phyloP scores from a whole-genome alignment of 192 early-diverging fungal species.

The Coemansia sp. region DNA sequence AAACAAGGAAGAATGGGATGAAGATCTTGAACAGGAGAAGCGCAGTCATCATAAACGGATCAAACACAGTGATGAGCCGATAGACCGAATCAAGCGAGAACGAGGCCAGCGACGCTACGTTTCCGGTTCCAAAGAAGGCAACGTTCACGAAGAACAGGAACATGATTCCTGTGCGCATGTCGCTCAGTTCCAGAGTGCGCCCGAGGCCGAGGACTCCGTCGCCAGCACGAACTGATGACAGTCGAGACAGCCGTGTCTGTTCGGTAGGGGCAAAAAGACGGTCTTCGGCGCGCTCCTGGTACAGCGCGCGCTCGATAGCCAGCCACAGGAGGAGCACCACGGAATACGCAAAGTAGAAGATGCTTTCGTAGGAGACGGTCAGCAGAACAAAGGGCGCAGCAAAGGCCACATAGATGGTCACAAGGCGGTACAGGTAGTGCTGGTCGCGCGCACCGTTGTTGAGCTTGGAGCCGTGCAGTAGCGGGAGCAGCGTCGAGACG shows the following conservation, averaged over 20 bases:
- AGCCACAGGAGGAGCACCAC: conserved; percentile 74
- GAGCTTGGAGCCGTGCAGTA: conserved; percentile 48
- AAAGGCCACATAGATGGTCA: conserved; percentile 83
- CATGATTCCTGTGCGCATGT: conserved; percentile 64
- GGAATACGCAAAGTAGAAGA: conserved; percentile 87
- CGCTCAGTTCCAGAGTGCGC: conserved; percentile 55
- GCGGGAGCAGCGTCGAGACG: conserved; percentile 39
- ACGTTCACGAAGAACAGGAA: conserved; percentile 92
- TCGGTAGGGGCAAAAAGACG: conserved; percentile 34
- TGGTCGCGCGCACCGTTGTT: conserved; percentile 53
- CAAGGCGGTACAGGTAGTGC: conserved; percentile 78
- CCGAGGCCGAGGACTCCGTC: conserved; percentile 15
- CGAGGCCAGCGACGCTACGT: conserved; percentile 82
- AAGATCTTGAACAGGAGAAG: conserved; percentile 86
- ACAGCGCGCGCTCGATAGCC: conserved; percentile 65
- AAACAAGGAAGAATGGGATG: conserved; percentile 93
- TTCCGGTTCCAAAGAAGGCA: conserved; percentile 96
- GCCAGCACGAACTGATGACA: conserved; percentile 11
- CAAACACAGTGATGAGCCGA: conserved; percentile 85
- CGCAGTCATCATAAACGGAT: conserved; percentile 85
- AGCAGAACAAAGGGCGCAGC: conserved; percentile 82
- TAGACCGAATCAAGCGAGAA: conserved; percentile 90
- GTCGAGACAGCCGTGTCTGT: conserved; percentile 37
- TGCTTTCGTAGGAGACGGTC: conserved; percentile 86
- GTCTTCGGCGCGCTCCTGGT: conserved; percentile 43